Evolutionary conservation across 768 basidiomycete genomes (phyloP).

Genomic region (Boletus rex-veris): DNA sequence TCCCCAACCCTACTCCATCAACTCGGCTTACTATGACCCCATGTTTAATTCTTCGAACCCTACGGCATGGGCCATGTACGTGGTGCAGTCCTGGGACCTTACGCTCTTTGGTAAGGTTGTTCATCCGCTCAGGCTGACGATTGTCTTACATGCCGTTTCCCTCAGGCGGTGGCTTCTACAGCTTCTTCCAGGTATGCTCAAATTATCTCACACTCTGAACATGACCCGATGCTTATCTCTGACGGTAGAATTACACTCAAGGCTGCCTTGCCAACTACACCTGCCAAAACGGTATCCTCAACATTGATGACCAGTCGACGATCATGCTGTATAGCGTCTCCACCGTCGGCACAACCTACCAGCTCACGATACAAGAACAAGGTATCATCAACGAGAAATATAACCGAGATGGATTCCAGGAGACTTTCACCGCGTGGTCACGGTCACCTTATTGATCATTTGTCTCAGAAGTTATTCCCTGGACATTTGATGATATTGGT

Average conservation of each 20-base stretch:
- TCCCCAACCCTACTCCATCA: conserved; percentile 40
- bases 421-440: conserved; percentile 38
- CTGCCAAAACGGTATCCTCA: conserved; percentile 44
- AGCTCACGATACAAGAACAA: conserved; percentile 36
- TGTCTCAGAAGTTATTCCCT: background rate
- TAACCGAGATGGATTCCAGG: conserved; percentile 45
- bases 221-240: background rate
- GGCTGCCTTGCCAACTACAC: conserved; percentile 35
- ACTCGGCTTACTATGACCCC: conserved; percentile 39
- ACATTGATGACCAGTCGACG: conserved; percentile 40
- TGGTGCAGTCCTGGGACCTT: conserved; percentile 40
- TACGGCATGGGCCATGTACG: conserved; percentile 43
- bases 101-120: conserved; percentile 40
- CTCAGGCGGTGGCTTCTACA: conserved; percentile 48
- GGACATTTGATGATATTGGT: background rate
- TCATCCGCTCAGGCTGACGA: background rate
- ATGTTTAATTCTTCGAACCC: conserved; percentile 27
- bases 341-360: conserved; percentile 43
- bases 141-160: background rate
- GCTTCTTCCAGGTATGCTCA: conserved; percentile 44
- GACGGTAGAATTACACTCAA: conserved; percentile 38
- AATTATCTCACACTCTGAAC: too few species aligned
- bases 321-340: conserved; percentile 46
- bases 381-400: conserved; percentile 35
- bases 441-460: conserved; percentile 26